These are phyloP conservation scores for Colletotrichum trifolii DNA, from an alignment of 2,329 filamentous ascomycete species.

Conservation along the genomic window DNA sequence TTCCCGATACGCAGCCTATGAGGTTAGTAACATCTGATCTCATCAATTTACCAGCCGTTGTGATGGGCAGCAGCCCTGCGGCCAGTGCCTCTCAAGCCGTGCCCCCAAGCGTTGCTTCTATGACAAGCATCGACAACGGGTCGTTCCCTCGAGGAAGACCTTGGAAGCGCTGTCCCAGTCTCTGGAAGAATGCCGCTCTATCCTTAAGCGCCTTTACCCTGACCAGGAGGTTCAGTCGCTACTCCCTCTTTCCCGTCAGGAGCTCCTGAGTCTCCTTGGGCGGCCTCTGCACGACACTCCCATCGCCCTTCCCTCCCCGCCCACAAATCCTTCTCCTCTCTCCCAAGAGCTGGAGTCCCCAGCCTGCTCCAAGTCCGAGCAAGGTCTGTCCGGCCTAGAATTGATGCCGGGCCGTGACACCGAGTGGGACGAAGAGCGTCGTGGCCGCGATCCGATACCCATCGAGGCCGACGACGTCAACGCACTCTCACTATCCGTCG, in stretches of 20 bases:
- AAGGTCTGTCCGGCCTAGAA: slow-evolving; percentile 66
- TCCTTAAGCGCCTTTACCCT: slow-evolving; percentile 72
- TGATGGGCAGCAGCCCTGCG: slow-evolving; percentile 83
- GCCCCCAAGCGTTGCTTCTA: slow-evolving; percentile 84
- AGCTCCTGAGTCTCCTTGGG: slow-evolving; percentile 68
- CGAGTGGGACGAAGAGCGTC: slow-evolving; percentile 74
- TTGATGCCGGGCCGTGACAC: slow-evolving; percentile 74
- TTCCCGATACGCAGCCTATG: background rate
- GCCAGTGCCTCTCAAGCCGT: slow-evolving; percentile 84
- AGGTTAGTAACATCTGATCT: slow-evolving; percentile 40
- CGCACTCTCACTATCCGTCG: slow-evolving; percentile 69
- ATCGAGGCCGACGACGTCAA: slow-evolving; percentile 69
- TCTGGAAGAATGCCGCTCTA: slow-evolving; percentile 72
- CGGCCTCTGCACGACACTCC: slow-evolving; percentile 54
- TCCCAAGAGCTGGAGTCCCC: slow-evolving; percentile 62
- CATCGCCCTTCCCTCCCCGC: slow-evolving; percentile 61
- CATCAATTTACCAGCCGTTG: slow-evolving; percentile 63
- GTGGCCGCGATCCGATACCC: slow-evolving; percentile 66
- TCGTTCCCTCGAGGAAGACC: slow-evolving; percentile 82
- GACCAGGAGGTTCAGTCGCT: slow-evolving; percentile 63
- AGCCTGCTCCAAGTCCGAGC: slow-evolving; percentile 61
- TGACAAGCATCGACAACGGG: slow-evolving; percentile 80
- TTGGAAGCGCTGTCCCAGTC: slow-evolving; percentile 73
- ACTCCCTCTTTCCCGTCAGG: slow-evolving; percentile 66
- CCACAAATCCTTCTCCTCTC: slow-evolving; percentile 61